Base-by-base conservation (phyloP, 2,329 filamentous ascomycete species). In the Sarocladium brachiariae region DNA sequence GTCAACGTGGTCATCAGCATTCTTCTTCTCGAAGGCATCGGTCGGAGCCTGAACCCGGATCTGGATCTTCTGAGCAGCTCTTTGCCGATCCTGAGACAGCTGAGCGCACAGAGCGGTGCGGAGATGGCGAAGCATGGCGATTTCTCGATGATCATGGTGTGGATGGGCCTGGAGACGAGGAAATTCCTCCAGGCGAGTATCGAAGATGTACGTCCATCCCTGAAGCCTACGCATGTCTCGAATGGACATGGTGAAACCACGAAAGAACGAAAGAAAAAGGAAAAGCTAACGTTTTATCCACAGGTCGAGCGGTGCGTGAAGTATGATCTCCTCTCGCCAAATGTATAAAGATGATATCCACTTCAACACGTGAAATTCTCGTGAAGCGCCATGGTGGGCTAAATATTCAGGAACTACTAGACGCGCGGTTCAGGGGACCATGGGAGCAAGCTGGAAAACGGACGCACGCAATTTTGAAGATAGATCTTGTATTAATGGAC, bases 1-100 rank as follows among this genome's bases (percentile, higher is more conserved):
- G 90, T 99, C 63, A 99, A 99, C 63, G 93, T 99, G 4, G 92
- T 99, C 25, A 86, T 99, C 52, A 95, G 89, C 53, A 96, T 97
- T 50, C 72, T 99, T 30, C 76, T 99, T 2, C 76, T 99, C 1
- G 93, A 99, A 65, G 93, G 93, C 6, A 99, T 97, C 61, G 93
- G 93, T 0, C 80, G 93, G 54, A 89, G 77, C 53, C 70, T 99
- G 14, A 86, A 97, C 64, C 92, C 93, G 0, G 76, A 92, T 50
- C 73, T 96, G 43, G 93, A 99, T 68, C 74, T 99, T 11, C 85
- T 99, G 56, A 77, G 73, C 62, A 91, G 89, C 61, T 89, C 91
- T 7, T 72, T 99, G 46, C 93, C 93, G 0, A 97, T 99, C 45
- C 70, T 99, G 52, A 79, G 93, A 59, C 86, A 96, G 64, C 76